Evolutionary conservation across 257 asterid genomes (phyloP), one percentile per base, ranked within the genome.

Genomic region (Scutellaria galericulata): DNA sequence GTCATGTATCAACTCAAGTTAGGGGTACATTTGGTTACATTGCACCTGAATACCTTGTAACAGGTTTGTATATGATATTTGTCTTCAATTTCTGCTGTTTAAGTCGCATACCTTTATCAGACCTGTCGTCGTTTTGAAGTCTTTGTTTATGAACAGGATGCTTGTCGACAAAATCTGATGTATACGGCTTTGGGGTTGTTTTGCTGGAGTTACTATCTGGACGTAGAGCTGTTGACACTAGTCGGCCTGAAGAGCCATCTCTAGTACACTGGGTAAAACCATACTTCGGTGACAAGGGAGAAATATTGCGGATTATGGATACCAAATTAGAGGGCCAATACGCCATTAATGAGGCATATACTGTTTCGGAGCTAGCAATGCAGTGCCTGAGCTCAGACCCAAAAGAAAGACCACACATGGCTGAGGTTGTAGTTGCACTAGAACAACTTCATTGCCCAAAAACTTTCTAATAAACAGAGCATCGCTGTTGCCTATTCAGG

Each of bases 1-100:
- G 85, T 52, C 85, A 81, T 15, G 81, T 79, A 67, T 62, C 86
- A 71, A 85, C 92, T 20, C 83, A 58, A 81, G 86, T 83, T 62
- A 44, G 63, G 83, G 90, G 86, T 15, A 83, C 86, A 7, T 81
- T 65, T 2, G 87, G 91, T 46, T 72, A 72, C 12, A 18, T 3
- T 2, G 66, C 60, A 9, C 78, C 81, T 11, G 81, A 77, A 31
- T 66, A 65, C 24, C 0, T 40, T 0, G n/a, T 24, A 1, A 27
- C 67, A 78, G 78, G 78, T 78, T 50, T 70, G 64, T 11, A 7
- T 3, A n/a, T 46, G 51, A 42, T 11, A 27, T 73, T 6, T 41
- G 31, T 45, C 0, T 37, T 7, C 2, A 4, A 27, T 44, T 46
- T 10, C 50, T 74, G n/a, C 12, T 48, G 35, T 10, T 44, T 39